phyloP scores from a whole-genome alignment of 148 eudicot genomes.

The Rhododendron mucronatum region DNA sequence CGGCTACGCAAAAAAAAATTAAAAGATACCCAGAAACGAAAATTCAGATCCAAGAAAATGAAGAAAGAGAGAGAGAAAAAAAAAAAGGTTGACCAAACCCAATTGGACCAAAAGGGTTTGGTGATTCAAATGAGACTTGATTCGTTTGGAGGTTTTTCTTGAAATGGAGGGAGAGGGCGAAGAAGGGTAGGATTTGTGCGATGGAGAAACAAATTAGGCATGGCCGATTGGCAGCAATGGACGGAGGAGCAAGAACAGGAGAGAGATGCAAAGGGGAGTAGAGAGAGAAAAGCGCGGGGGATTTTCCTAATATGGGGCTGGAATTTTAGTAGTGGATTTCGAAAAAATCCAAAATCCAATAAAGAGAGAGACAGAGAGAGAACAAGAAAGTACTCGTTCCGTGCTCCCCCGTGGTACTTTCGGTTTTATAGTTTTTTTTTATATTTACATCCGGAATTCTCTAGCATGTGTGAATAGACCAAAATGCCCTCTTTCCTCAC shows the following conservation, averaged over 20 bases:
- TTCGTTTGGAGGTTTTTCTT: neutral
- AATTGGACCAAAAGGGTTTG: neutral
- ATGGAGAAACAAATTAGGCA: neutral
- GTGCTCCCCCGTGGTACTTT: constrained; percentile 3
- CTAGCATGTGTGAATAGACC: neutral
- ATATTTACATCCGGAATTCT: neutral
- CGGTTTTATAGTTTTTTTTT: too few relatives aligned
- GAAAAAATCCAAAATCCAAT: neutral
- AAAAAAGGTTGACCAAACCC: constrained; percentile 7
- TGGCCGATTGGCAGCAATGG: neutral
- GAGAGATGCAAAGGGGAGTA: neutral
- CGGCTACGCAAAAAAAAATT: neutral
- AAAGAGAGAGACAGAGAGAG: neutral
- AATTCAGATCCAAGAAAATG: constrained; percentile 1
- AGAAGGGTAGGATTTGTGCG: neutral
- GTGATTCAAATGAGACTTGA: neutral
- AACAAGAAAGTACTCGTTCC: neutral
- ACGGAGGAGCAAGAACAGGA: neutral
- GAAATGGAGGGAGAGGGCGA: neutral
- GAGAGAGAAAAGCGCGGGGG: constrained; percentile 12
- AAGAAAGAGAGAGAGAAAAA: neutral
- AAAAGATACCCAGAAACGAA: constrained; percentile 3
- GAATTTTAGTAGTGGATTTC: neutral
- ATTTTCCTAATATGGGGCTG: neutral
- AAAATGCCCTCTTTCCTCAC: neutral